Conservation (phyloP, 2,329 filamentous ascomycete genomes). For the Fusarium sp. region DNA sequence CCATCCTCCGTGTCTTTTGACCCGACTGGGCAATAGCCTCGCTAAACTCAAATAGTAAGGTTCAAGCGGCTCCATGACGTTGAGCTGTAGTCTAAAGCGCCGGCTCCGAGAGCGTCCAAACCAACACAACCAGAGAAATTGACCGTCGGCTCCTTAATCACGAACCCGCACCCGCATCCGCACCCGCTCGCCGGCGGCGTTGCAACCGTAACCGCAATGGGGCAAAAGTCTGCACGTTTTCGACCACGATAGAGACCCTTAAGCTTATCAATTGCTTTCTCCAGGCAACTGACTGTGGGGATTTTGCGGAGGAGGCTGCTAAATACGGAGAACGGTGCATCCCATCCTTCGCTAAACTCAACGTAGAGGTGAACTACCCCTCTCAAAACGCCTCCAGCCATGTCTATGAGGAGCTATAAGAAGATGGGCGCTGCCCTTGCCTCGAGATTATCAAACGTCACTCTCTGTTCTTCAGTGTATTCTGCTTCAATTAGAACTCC, state of each 20-base stretch:
- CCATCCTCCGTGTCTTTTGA: too few species aligned
- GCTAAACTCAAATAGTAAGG: constrained; percentile 33
- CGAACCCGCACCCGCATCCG: not conserved
- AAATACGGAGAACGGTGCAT: constrained; percentile 8
- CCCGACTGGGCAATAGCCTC: not conserved
- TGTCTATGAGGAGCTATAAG: constrained; percentile 35
- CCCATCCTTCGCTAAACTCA: constrained; percentile 16
- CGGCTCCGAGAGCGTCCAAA: not conserved
- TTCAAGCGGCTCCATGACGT: constrained; percentile 28
- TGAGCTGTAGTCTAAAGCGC: not conserved
- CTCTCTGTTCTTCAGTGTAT: constrained; percentile 17
- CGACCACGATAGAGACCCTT: constrained; percentile 5
- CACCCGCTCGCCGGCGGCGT: constrained; percentile 11
- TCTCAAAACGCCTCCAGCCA: constrained; percentile 21
- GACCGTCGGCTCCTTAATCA: constrained; percentile 22
- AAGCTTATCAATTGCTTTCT: constrained; percentile 28
- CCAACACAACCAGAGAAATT: constrained; percentile 1
- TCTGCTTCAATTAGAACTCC: constrained; percentile 5
- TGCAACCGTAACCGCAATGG: constrained; percentile 32
- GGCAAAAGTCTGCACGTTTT: constrained; percentile 26
- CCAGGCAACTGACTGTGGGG: constrained; percentile 27
- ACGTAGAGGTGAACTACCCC: constrained; percentile 28
- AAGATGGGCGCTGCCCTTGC: constrained; percentile 37
- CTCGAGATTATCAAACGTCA: constrained; percentile 9
- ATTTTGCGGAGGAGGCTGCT: constrained; percentile 27